Evolutionary conservation across 1,139 yeast species (phyloP).

Genomic region (Sugiyamaella pinicola): DNA sequence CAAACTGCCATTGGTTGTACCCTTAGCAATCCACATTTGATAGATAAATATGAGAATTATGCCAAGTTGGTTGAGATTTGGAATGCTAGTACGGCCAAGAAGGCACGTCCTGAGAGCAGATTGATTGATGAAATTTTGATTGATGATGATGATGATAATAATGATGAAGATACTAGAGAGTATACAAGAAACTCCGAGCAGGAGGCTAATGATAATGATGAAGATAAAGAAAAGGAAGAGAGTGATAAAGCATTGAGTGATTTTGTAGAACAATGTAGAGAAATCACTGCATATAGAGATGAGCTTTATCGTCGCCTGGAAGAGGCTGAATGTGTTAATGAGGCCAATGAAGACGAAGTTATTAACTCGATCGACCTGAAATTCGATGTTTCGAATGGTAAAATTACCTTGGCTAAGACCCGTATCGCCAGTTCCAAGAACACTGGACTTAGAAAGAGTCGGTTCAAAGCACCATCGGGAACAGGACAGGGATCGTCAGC

Average conservation of each 20-base stretch:
- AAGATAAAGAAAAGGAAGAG: too few relatives aligned
- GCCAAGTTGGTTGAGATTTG: constrained; percentile 39
- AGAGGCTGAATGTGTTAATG: constrained; percentile 16
- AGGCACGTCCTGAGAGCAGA: not conserved
- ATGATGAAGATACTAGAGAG: too few relatives aligned
- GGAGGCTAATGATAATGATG: constrained; percentile 4
- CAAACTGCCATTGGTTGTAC: constrained; percentile 38
- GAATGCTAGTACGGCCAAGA: constrained; percentile 20
- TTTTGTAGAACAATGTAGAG: constrained; percentile 13
- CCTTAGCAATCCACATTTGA: constrained; percentile 42
- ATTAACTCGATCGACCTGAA: constrained; percentile 15
- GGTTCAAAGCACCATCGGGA: not conserved
- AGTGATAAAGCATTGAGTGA: constrained; percentile 6
- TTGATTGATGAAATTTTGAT: not conserved
- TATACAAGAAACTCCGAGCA: not conserved
- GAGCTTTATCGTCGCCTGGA: constrained; percentile 8
- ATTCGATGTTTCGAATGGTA: constrained; percentile 17
- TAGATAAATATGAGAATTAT: constrained; percentile 40
- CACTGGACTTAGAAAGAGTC: not conserved
- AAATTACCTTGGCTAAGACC: constrained; percentile 19
- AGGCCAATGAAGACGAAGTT: constrained; percentile 15
- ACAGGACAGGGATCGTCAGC: not conserved
- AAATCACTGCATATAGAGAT: constrained; percentile 10
- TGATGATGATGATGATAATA: not conserved
- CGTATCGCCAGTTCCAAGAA: constrained; percentile 11